Evolutionary conservation across 2,329 filamentous ascomycete genomes (phyloP).

Genomic region (Fusarium nurragi): DNA sequence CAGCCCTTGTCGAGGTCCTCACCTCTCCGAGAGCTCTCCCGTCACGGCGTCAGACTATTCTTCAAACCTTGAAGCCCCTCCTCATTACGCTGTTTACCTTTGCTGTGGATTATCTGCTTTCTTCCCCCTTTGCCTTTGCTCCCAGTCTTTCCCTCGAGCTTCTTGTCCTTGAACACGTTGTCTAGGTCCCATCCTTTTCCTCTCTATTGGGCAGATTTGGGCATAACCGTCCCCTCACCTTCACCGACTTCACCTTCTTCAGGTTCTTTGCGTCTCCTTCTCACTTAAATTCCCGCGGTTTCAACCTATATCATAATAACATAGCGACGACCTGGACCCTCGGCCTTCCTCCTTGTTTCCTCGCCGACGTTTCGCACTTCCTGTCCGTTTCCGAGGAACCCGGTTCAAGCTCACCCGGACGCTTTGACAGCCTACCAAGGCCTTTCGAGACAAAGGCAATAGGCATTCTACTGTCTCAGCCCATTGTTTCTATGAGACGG

Average conservation of each 20-base stretch:
- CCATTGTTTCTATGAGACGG: slow-evolving; percentile 22
- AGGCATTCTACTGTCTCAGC: slow-evolving; percentile 33
- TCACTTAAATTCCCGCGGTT: slow-evolving; percentile 6
- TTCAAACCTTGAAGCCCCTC: not conserved
- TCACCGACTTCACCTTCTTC: slow-evolving; percentile 21
- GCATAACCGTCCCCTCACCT: slow-evolving; percentile 19
- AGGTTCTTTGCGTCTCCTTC: slow-evolving; percentile 7
- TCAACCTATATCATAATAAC: slow-evolving; percentile 6
- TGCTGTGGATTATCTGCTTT: slow-evolving; percentile 1
- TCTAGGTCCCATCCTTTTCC: slow-evolving; percentile 21
- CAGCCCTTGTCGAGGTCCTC: slow-evolving; percentile 37
- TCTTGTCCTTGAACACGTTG: slow-evolving; percentile 10
- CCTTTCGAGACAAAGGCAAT: not conserved
- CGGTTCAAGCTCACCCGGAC: slow-evolving; percentile 18
- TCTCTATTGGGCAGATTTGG: slow-evolving; percentile 24
- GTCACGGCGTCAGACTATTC: not conserved
- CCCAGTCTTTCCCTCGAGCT: slow-evolving; percentile 2
- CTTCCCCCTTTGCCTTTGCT: not conserved
- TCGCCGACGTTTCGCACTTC: slow-evolving; percentile 19
- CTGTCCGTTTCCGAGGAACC: slow-evolving; percentile 24
- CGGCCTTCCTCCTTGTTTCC: slow-evolving; percentile 14
- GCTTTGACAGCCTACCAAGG: slow-evolving; percentile 21
- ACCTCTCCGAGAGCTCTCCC: not conserved
- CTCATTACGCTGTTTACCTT: not conserved
- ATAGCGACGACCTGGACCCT: slow-evolving; percentile 3